Base-by-base conservation (phyloP, 2,329 filamentous ascomycete genomes). In the Curvularia verruculosa region DNA sequence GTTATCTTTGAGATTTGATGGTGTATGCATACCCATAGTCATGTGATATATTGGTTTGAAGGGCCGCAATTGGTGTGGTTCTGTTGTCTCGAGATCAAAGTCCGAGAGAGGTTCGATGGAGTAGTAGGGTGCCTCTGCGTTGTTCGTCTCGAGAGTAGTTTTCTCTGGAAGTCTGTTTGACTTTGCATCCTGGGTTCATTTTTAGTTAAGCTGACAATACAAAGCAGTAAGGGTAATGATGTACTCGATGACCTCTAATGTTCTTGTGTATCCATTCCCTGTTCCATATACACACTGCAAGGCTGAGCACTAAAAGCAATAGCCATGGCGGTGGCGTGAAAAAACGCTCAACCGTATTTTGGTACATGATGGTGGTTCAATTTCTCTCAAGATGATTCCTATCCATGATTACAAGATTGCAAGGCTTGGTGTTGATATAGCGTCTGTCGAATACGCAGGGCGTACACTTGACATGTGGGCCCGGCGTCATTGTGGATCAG, bases 11-110 rank as follows among this genome's bases (percentile, higher is more conserved):
- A n/a, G 29, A 31, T 28, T 18, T 21, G 2, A 41, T 41, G 39
- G 21, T 9, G 15, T 61, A 74, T 59, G 73, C 26, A 13, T 60
- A 86, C 85, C 83, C 86, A 88, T 88, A 5, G 85, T 87, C 49
- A 88, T 71, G 66, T 87, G 81, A 66, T 85, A 88, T 63, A 82
- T 86, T 5, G 84, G 81, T 69, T 85, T 87, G 72, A 87, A 87
- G 0, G 84, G 82, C 13, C 85, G 78, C 10, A 85, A 68, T 54
- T 83, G 80, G 36, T 85, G 67, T 0, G 84, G 85, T 54, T 82
- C 77, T 29, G 80, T 82, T 0, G 72, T 77, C 49, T 77, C 67
- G 79, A 83, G 83, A 56, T 84, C 72, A 61, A 87, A 85, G 53
- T 79, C 70, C 2, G 68, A 45, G 3, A 86, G 73, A 3, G 84